Conservation (phyloP, 805 yeast species). For the Candida tibetensis region DNA sequence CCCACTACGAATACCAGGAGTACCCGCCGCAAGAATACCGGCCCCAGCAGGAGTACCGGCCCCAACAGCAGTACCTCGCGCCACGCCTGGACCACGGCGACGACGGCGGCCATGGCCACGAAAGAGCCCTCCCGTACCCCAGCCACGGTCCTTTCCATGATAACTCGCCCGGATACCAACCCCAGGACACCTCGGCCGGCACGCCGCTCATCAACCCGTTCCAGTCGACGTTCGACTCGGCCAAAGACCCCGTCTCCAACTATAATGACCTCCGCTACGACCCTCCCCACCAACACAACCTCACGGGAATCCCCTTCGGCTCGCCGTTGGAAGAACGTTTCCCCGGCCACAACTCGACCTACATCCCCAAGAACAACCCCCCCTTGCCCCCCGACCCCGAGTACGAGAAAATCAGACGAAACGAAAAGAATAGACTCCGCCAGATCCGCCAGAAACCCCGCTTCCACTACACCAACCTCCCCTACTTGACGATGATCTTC, state of each 20-base stretch:
- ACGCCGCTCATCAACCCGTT: slow-evolving; percentile 7
- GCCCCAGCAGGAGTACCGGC: too few species aligned
- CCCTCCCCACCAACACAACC: neutral
- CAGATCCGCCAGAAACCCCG: slow-evolving; percentile 27
- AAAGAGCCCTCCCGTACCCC: neutral
- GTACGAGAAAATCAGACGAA: neutral
- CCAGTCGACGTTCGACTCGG: slow-evolving; percentile 4
- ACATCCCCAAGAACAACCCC: neutral
- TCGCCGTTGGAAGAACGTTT: neutral
- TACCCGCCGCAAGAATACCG: neutral
- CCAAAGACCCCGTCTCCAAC: neutral
- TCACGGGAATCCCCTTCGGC: neutral
- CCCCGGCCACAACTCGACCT: slow-evolving; percentile 1
- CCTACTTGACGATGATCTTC: slow-evolving; percentile 40
- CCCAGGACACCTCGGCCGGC: neutral
- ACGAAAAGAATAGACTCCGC: slow-evolving; percentile 18
- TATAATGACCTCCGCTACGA: neutral
- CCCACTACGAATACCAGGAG: too few species aligned
- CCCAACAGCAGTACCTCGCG: too few species aligned
- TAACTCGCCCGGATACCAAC: neutral
- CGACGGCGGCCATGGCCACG: neutral
- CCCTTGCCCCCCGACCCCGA: slow-evolving; percentile 3
- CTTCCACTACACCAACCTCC: slow-evolving; percentile 35
- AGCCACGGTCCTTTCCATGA: neutral
- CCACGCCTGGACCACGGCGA: too few species aligned